Conservation (phyloP, 2,329 filamentous ascomycete species). For the Phoma sp. region DNA sequence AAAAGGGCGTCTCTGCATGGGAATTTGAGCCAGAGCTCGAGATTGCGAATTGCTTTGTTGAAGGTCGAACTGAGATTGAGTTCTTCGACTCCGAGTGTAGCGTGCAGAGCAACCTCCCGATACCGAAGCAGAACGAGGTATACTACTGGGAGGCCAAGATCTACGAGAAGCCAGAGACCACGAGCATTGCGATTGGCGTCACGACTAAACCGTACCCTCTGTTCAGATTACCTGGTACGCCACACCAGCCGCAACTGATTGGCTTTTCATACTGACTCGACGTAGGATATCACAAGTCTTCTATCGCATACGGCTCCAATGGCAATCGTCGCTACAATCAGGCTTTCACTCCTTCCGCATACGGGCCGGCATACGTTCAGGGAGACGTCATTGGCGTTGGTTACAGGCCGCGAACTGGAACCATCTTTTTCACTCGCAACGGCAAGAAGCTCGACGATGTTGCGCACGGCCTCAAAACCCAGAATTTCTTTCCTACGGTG, state of each 20-base stretch:
- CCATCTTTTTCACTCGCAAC: constrained; percentile 97
- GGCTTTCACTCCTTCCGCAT: constrained; percentile 79
- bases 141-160: constrained; percentile 99
- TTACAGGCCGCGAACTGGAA: constrained; percentile 91
- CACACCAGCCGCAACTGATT: background rate
- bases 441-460: constrained; percentile 97
- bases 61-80: constrained; percentile 94
- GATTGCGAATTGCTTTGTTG: constrained; percentile 98
- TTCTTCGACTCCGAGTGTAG: constrained; percentile 99
- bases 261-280: constrained; percentile 21
- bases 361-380: constrained; percentile 85
- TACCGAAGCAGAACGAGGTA: constrained; percentile 98
- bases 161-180: constrained; percentile 93
- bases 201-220: constrained; percentile 96
- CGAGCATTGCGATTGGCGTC: constrained; percentile 87
- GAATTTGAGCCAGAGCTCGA: constrained; percentile 99
- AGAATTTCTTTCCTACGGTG: constrained; percentile 98
- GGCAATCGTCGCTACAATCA: constrained; percentile 91
- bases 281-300: constrained; percentile 87
- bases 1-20: constrained; percentile 99
- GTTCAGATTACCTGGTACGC: constrained; percentile 87
- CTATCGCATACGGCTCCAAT: constrained; percentile 86
- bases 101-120: constrained; percentile 93
- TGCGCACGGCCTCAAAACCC: constrained; percentile 86
- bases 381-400: constrained; percentile 96